Conservation (phyloP, 129 eudicot genomes). For the Chrysanthemum seticuspe region DNA sequence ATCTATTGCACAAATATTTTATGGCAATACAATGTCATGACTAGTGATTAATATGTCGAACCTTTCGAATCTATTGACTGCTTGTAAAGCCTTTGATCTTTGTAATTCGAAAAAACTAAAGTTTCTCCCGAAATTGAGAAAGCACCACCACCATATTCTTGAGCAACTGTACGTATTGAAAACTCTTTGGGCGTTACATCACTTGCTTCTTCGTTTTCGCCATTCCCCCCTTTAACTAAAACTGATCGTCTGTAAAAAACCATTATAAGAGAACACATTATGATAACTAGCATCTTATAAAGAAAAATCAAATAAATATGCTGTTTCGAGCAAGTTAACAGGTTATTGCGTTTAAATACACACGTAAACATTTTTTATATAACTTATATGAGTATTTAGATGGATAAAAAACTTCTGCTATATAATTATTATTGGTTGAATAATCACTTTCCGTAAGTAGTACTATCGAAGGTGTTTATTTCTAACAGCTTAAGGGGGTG, state of each 20-base stretch:
- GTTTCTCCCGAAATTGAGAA: constrained; percentile 61
- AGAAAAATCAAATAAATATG: too few species aligned
- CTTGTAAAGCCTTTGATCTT: constrained; percentile 88
- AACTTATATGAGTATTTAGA: too few species aligned
- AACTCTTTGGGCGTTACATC: constrained; percentile 85
- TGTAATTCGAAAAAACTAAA: constrained; percentile 79
- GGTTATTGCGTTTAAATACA: too few species aligned
- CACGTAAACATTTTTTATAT: too few species aligned
- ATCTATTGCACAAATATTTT: too few species aligned
- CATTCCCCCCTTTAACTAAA: constrained; percentile 57
- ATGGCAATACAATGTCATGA: neutral
- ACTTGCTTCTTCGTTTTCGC: constrained; percentile 47
- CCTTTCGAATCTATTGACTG: constrained; percentile 67
- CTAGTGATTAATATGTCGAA: constrained; percentile 11
- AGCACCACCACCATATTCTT: constrained; percentile 96
- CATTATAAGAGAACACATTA: neutral
- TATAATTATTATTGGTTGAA: too few species aligned
- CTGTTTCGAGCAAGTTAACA: too few species aligned
- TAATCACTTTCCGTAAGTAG: too few species aligned
- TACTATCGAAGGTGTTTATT: too few species aligned
- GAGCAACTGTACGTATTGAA: constrained; percentile 82
- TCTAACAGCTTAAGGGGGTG: too few species aligned
- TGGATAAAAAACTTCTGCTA: too few species aligned
- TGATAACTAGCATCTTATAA: neutral
- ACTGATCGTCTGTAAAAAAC: constrained; percentile 59